Conservation (phyloP, 2,329 filamentous ascomycete genomes). For the Rhinocladiella mackenziei region DNA sequence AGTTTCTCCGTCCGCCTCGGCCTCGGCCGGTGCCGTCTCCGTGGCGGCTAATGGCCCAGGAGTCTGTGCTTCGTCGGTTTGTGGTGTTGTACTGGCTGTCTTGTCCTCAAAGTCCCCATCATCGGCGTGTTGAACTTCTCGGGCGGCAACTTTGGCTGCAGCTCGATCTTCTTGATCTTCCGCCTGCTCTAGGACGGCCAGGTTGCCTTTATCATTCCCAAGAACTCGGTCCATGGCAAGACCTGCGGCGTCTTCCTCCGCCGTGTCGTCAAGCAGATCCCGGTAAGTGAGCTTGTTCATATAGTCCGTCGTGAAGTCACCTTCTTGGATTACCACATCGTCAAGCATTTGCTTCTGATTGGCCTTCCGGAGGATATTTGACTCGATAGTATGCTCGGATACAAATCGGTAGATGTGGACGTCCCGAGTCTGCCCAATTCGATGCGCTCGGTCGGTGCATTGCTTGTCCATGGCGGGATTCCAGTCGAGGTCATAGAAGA, state of each 20-base stretch:
- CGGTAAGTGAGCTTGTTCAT: slow-evolving; percentile 72
- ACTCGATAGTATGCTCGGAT: slow-evolving; percentile 92
- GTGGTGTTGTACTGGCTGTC: slow-evolving; percentile 33
- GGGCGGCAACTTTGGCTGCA: slow-evolving; percentile 81
- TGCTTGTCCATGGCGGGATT: slow-evolving; percentile 99
- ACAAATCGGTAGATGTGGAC: slow-evolving; percentile 96
- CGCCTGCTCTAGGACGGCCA: slow-evolving; percentile 76
- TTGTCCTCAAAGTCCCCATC: slow-evolving; percentile 79
- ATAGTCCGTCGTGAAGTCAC: slow-evolving; percentile 95
- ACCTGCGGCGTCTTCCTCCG: slow-evolving; percentile 62
- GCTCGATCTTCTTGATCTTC: slow-evolving; percentile 90
- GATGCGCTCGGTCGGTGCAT: slow-evolving; percentile 94
- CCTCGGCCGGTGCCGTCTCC: slow-evolving; percentile 35
- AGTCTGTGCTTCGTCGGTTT: slow-evolving; percentile 31
- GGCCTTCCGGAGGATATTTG: slow-evolving; percentile 93
- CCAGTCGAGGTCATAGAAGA: slow-evolving; percentile 99
- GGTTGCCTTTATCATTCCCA: slow-evolving; percentile 51
- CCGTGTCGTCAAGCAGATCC: slow-evolving; percentile 58
- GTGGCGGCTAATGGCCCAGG: slow-evolving; percentile 27
- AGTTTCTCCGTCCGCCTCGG: slow-evolving; percentile 40
- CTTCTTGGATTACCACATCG: slow-evolving; percentile 96
- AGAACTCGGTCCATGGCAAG: slow-evolving; percentile 84
- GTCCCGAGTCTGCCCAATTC: slow-evolving; percentile 94
- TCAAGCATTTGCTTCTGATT: slow-evolving; percentile 98
- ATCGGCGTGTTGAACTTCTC: slow-evolving; percentile 78